phyloP scores from a whole-genome alignment of 352 stramenopile species.

The Hyaloperonospora brassicae region DNA sequence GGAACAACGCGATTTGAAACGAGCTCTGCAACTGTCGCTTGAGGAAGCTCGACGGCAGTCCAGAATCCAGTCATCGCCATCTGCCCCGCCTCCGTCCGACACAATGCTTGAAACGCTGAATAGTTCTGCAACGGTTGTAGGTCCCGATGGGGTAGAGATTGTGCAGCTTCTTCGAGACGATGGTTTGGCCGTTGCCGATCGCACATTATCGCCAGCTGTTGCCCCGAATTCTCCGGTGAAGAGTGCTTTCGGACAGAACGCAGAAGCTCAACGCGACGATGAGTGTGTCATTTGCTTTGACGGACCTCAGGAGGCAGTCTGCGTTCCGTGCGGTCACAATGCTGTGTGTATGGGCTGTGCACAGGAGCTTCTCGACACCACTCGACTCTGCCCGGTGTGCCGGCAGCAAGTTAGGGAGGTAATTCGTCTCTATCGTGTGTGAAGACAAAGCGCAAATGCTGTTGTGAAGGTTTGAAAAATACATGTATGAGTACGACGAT shows the following conservation, averaged over 20 bases:
- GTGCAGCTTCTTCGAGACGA: constrained; percentile 46
- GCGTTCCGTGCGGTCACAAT: constrained; percentile 80
- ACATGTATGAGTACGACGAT: not conserved
- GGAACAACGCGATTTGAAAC: constrained; percentile 52
- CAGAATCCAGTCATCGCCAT: constrained; percentile 17
- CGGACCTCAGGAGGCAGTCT: constrained; percentile 59
- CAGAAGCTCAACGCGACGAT: constrained; percentile 9
- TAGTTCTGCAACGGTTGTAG: constrained; percentile 43
- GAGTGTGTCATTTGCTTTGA: constrained; percentile 86
- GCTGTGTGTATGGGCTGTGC: constrained; percentile 82
- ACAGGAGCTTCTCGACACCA: constrained; percentile 52
- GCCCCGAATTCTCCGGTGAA: constrained; percentile 5
- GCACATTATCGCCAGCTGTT: constrained; percentile 13
- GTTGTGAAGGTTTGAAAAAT: constrained; percentile 1
- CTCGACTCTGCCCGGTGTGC: constrained; percentile 64
- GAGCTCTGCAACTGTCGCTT: constrained; percentile 45
- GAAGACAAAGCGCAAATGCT: constrained; percentile 9
- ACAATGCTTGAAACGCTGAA: constrained; percentile 29
- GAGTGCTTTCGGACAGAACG: not conserved
- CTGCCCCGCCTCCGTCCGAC: constrained; percentile 27
- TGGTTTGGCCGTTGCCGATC: constrained; percentile 8
- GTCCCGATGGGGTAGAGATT: constrained; percentile 70
- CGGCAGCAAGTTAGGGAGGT: constrained; percentile 65
- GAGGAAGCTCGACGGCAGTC: constrained; percentile 39
- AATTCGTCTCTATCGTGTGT: constrained; percentile 70